These are phyloP conservation scores for Nicotiana paniculata DNA, from an alignment of 257 asterid genomes.

Conservation along the genomic window DNA sequence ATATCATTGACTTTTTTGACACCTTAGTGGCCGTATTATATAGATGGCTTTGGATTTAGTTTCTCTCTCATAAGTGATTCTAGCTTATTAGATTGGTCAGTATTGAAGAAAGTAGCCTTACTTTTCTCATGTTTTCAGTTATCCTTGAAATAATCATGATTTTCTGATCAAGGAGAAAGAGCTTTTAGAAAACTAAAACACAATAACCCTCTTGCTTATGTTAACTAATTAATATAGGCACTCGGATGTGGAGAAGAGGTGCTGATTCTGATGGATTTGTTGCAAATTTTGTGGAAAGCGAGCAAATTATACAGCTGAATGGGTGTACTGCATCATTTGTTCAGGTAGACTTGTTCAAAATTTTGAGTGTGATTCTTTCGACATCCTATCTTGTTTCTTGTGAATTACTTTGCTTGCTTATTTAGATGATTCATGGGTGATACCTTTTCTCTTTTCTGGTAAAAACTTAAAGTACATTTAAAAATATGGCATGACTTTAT, in stretches of 20 bases:
- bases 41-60: not conserved
- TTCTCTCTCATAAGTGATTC: not conserved
- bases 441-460: not conserved
- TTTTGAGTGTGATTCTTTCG: not conserved
- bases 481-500: not conserved
- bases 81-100: not conserved
- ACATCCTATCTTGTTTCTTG: not conserved
- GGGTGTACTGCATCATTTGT: conserved; percentile 75
- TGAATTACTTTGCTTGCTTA: not conserved
- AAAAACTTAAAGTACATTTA: not conserved
- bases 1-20: not conserved
- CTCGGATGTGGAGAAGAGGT: conserved; percentile 99
- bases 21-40: not conserved
- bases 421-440: not conserved
- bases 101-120: not conserved
- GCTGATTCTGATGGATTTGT: conserved; percentile 97
- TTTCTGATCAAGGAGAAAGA: not conserved
- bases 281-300: conserved; percentile 94
- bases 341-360: conserved; percentile 42
- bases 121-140: conserved; percentile 1
- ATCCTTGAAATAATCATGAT: not conserved
- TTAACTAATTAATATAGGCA: conserved; percentile 33
- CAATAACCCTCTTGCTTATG: not conserved
- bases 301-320: conserved; percentile 69
- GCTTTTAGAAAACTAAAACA: not conserved